Evolutionary conservation across 192 early-diverging fungal species (phyloP).

Genomic region (Backusella circina): DNA sequence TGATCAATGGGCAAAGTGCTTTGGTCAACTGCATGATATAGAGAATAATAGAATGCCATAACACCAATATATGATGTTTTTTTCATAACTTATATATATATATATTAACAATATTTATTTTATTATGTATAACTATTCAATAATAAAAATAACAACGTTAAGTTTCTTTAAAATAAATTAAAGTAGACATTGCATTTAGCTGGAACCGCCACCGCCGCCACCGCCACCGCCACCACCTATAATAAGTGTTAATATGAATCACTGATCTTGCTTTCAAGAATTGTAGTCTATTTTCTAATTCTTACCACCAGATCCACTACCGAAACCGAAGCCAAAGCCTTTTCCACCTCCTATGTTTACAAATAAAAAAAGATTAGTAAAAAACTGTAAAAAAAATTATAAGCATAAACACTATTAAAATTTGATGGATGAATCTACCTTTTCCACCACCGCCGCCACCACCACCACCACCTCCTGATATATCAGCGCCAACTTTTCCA

Average conservation of each 20-base stretch:
- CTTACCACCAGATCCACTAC: not conserved
- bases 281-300: not conserved
- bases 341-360: not conserved
- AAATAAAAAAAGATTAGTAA: not conserved
- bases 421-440: not conserved
- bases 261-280: not conserved
- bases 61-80: not conserved
- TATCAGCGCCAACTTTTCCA: not conserved
- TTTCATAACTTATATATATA: not conserved
- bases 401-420: not conserved
- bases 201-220: not conserved
- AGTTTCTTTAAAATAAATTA: not conserved
- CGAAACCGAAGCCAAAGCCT: not conserved
- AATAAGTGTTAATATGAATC: not conserved
- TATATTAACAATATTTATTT: not conserved
- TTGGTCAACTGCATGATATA: not conserved
- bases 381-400: not conserved
- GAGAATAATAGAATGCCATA: not conserved
- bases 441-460: not conserved
- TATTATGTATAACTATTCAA: not conserved
- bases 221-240: not conserved
- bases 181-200: not conserved
- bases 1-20: slow-evolving; percentile 2
- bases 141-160: not conserved
- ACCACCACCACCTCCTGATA: not conserved